These are phyloP conservation scores for Fraxinus nigra DNA, from an alignment of 305 asterid genomes.

Conservation along the genomic window DNA sequence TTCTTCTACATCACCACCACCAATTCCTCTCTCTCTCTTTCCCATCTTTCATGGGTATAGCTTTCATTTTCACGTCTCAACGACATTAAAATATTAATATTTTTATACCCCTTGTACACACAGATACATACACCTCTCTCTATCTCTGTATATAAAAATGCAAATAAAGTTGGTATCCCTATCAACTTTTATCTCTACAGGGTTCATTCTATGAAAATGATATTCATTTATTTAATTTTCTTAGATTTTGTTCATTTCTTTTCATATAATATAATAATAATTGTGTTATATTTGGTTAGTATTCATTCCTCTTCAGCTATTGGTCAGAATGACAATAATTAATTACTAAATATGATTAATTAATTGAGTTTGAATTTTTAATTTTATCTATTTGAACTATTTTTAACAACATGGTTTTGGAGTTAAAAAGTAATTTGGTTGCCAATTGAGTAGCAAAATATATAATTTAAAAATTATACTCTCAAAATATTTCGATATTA, in stretches of 20 bases:
- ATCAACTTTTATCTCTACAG: constrained; percentile 16
- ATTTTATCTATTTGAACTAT: background rate
- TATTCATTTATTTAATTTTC: constrained; percentile 12
- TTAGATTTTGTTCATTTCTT: background rate
- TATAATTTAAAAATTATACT: too few relatives aligned
- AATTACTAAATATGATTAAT: background rate
- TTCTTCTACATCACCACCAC: constrained; percentile 36
- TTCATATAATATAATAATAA: constrained; percentile 6
- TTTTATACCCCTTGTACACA: constrained; percentile 19
- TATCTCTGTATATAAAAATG: constrained; percentile 8
- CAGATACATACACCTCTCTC: constrained; percentile 25
- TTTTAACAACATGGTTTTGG: background rate
- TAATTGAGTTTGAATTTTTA: background rate
- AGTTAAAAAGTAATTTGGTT: background rate
- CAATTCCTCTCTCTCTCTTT: constrained; percentile 32
- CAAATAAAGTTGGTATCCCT: constrained; percentile 4
- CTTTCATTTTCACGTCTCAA: constrained; percentile 47
- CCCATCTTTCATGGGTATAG: constrained; percentile 43
- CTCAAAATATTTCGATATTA: background rate
- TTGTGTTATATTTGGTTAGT: constrained; percentile 16
- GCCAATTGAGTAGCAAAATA: too few relatives aligned
- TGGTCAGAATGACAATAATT: constrained; percentile 30
- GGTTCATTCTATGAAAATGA: constrained; percentile 34
- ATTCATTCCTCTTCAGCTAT: constrained; percentile 34
- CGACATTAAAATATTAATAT: constrained; percentile 50